Percentiles rank a stretch among this genome's conserved stretches.
Conservation (phyloP, 495 filamentous ascomycete species). For the Aspergillus sparsus region DNA sequence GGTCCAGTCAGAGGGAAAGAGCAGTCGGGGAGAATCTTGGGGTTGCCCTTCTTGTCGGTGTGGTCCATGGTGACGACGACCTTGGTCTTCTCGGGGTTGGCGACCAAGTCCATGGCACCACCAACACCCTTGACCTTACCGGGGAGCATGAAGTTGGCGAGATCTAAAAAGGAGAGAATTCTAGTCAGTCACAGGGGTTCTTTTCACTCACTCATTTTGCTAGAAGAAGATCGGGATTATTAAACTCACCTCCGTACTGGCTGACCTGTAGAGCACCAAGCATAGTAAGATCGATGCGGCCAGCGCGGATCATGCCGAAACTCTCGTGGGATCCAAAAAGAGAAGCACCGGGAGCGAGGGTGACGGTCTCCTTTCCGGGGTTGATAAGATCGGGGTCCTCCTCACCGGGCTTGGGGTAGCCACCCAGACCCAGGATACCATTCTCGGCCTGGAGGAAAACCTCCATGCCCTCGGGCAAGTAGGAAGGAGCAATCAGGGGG, state of each 20-base stretch:
- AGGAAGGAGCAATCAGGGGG: conserved; percentile 83
- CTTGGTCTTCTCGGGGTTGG: conserved; percentile 78
- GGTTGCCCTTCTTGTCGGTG: conserved; percentile 82
- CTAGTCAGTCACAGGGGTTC: too few relatives aligned
- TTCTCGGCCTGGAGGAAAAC: conserved; percentile 89
- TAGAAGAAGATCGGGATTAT: too few relatives aligned
- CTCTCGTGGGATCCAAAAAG: conserved; percentile 84
- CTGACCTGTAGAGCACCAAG: conserved; percentile 88
- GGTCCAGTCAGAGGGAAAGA: conserved; percentile 83
- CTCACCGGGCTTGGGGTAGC: conserved; percentile 73
- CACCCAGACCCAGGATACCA: conserved; percentile 84
- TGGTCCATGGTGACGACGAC: conserved; percentile 94
- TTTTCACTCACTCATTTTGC: too few relatives aligned
- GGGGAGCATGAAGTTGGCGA: conserved; percentile 68
- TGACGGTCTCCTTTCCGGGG: conserved; percentile 91
- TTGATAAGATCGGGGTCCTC: conserved; percentile 92
- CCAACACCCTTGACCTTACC: conserved; percentile 94
- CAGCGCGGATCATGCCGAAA: conserved; percentile 90
- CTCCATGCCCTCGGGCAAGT: conserved; percentile 73
- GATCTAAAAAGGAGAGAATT: conserved; percentile 22
- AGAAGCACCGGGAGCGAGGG: conserved; percentile 71
- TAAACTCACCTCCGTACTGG: conserved; percentile 65
- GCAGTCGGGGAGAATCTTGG: conserved; percentile 82
- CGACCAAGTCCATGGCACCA: conserved; percentile 88
- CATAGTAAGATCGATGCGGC: conserved; percentile 86